phyloP scores from a whole-genome alignment of 2,329 filamentous ascomycete genomes.

The Incumbomyces delicatus region DNA sequence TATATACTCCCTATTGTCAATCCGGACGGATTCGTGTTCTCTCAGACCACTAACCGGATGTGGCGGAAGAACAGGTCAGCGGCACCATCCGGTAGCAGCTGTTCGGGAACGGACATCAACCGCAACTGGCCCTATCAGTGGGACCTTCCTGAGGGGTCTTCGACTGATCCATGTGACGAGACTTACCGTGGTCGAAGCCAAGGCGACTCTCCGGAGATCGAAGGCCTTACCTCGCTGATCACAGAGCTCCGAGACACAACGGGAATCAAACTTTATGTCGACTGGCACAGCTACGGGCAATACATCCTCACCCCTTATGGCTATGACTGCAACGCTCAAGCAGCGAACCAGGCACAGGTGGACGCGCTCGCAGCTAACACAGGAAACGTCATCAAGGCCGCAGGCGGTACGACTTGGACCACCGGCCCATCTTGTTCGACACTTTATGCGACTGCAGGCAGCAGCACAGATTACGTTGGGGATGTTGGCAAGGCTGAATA shows the following conservation, averaged over 20 bases:
- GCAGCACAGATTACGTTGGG: slow-evolving; percentile 35
- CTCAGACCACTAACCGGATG: slow-evolving; percentile 46
- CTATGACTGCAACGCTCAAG: slow-evolving; percentile 44
- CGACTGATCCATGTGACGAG: slow-evolving; percentile 43
- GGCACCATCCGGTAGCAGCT: slow-evolving; percentile 7
- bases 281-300: slow-evolving; percentile 57
- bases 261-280: slow-evolving; percentile 50
- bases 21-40: slow-evolving; percentile 52
- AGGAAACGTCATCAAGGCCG: slow-evolving; percentile 43
- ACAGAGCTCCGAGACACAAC: slow-evolving; percentile 10
- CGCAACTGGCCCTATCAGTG: slow-evolving; percentile 49
- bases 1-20: slow-evolving; percentile 56
- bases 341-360: slow-evolving; percentile 41
- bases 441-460: slow-evolving; percentile 45
- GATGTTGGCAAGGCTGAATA: slow-evolving; percentile 36
- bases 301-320: slow-evolving; percentile 49
- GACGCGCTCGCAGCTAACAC: slow-evolving; percentile 40
- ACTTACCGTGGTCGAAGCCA: slow-evolving; percentile 31
- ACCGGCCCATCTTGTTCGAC: slow-evolving; percentile 47
- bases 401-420: slow-evolving; percentile 38
- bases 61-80: slow-evolving; percentile 53
- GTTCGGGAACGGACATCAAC: slow-evolving; percentile 43
- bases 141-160: slow-evolving; percentile 30
- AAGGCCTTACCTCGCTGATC: background rate
- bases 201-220: background rate